Base-by-base conservation (phyloP, 257 asterid species). In the Solanum tarapatanum region DNA sequence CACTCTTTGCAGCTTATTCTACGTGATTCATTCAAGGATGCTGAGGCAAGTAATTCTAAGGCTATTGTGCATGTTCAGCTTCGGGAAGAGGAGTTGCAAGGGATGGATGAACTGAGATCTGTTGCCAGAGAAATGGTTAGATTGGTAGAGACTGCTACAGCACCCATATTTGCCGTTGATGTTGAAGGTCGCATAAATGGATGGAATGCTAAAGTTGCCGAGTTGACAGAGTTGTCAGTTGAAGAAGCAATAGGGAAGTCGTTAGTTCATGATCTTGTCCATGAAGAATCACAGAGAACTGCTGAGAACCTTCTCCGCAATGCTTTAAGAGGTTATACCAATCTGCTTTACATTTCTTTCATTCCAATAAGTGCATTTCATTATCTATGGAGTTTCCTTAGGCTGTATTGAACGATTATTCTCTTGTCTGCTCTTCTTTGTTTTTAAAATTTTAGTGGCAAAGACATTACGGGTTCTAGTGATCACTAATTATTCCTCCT, bases 221-320 rank as follows among this genome's bases (percentile, higher is more conserved):
- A 87, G 74, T 83, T 93, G 91, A 92, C 93, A 10, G 96, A 94
- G 45, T 87, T 93, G 62, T 86, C 96, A 41, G 90, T 90, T 66
- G 94, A 87, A 73, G 94, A 93, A 82, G 95, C 94, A 6, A 92
- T 89, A 90, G 96, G 94, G 19, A 94, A 91, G 91, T 94, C 94
- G 17, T 89, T 95, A 90, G 94, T 92, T 89, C 91, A 41, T 51
- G 98, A 93, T 89, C 89, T 95, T 82, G 91, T 94, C 87, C 95
- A 93, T 75, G 91, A 90, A 77, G 98, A 95, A 85, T 94, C 97
- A 33, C 91, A 90, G 84, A 93, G 91, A 88, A 87, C 91, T 76
- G 93, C 92, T 43, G 92, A 90, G 26, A 92, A 89, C 89, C 96
- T 95, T 88, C 86, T 95, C 86, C 62, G 82, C 84, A 91, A 88